phyloP scores from a whole-genome alignment of 345 rosid species.

The Aegle marmelos region DNA sequence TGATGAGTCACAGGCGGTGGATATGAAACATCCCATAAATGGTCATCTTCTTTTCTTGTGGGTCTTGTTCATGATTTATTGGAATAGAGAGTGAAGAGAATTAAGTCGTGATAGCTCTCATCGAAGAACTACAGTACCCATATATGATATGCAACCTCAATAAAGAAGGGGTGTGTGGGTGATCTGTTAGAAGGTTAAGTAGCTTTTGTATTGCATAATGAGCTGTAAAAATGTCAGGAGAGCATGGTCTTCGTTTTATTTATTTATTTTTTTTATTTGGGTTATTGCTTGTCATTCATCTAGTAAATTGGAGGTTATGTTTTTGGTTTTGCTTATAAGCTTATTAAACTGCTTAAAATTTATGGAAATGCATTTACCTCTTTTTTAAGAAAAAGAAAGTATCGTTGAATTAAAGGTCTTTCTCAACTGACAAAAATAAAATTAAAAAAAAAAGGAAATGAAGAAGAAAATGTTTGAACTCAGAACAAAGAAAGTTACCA shows the following conservation, averaged over 20 bases:
- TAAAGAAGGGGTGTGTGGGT: too few relatives aligned
- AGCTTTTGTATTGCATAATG: conserved; percentile 6
- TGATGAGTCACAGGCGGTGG: conserved; percentile 10
- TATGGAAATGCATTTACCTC: too few relatives aligned
- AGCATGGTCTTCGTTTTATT: not conserved
- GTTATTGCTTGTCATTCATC: not conserved
- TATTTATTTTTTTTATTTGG: not conserved
- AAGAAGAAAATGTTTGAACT: too few relatives aligned
- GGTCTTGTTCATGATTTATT: not conserved
- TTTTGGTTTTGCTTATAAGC: too few relatives aligned
- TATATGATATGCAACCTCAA: too few relatives aligned
- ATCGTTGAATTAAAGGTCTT: too few relatives aligned
- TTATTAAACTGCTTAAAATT: too few relatives aligned
- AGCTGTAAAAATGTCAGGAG: not conserved
- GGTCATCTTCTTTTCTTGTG: conserved; percentile 1
- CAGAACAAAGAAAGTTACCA: too few relatives aligned
- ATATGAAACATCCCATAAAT: conserved; percentile 1
- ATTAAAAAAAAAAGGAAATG: fast-evolving
- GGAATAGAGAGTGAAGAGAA: not conserved
- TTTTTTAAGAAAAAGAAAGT: too few relatives aligned
- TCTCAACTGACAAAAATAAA: too few relatives aligned
- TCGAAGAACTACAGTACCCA: too few relatives aligned
- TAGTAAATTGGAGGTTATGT: too few relatives aligned
- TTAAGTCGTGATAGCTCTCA: not conserved
- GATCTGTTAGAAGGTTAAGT: not conserved